Base-by-base conservation (phyloP, 2,329 filamentous ascomycete genomes). In the Xylariomycetidae sp. region DNA sequence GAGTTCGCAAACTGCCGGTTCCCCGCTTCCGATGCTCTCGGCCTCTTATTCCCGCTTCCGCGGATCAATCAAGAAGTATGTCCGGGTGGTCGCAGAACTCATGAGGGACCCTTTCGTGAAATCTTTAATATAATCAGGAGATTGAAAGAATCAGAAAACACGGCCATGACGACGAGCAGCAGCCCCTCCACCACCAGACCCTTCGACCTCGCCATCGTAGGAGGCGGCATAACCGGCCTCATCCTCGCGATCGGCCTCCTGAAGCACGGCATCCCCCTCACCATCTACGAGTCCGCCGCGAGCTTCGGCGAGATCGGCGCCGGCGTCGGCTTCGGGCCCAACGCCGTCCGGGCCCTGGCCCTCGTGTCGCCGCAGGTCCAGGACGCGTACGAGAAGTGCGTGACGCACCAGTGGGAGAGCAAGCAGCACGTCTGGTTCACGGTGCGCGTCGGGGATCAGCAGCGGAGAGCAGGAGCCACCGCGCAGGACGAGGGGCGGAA, bases 181-280 rank as follows among this genome's bases (percentile, higher is more conserved):
- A 8, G 6, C 6, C 19, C 30, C 17, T 19, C 13, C 13, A 19
- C 15, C 13, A 17, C 27, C 8, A 49, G 53, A 29, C 45, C 46
- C 25, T 53, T 60, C 33, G 44, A 56, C 30, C 36, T 64, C 28
- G 61, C 61, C 36, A 57, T 64, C 20, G 47, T 64, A 15, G 70
- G 49, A 49, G 65, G 47, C 45, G 67, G 49, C 49, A 69, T 51
- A 41, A 66, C 52, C 37, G 63, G 61, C 9, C 41, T 63, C 1
- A 56, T 53, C 5, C 49, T 63, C 6, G 56, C 60, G 3, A 52
- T 63, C 16, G 45, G 42, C 12, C 52, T 64, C 5, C 41, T 49
- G 11, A 36, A 44, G 30, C 53, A 57, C 19, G 36, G 47, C 17
- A 45, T 63, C n/a, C 40, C 42, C 3, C 45, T 51, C 36, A 60